Evolutionary conservation across 805 yeast species (phyloP).

Genomic region (Jamesozyma lodderae): DNA sequence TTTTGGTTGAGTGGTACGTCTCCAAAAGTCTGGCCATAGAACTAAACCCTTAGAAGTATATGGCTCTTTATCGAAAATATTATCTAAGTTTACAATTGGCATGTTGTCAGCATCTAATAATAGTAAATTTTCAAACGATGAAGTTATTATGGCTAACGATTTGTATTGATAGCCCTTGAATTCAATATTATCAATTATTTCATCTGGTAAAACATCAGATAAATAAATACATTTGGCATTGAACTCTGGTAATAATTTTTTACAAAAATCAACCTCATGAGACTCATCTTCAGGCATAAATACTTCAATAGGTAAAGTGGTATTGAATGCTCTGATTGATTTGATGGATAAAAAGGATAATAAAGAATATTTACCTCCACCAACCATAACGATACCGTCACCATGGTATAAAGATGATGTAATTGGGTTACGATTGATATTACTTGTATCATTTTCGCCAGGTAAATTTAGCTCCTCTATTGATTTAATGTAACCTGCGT

Average conservation of each 20-base stretch:
- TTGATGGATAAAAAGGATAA: conserved; percentile 46
- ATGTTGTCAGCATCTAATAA: conserved; percentile 70
- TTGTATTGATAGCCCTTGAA: conserved; percentile 57
- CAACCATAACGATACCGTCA: conserved; percentile 59
- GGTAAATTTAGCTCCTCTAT: conserved; percentile 12
- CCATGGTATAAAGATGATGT: conserved; percentile 31
- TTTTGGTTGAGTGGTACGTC: conserved; percentile 67
- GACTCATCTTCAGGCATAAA: conserved; percentile 67
- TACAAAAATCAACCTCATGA: conserved; percentile 62
- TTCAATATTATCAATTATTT: conserved; percentile 31
- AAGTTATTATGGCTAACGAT: conserved; percentile 58
- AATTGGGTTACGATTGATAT: not conserved
- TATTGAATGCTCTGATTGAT: conserved; percentile 53
- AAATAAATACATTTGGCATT: conserved; percentile 55
- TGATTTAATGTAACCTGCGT: conserved; percentile 11
- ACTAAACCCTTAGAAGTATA: conserved; percentile 44
- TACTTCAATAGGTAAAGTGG: conserved; percentile 71
- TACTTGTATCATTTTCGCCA: not conserved
- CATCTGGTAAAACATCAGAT: conserved; percentile 41
- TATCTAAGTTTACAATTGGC: conserved; percentile 58
- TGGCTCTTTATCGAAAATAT: conserved; percentile 48
- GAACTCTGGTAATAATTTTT: conserved; percentile 49
- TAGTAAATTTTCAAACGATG: conserved; percentile 63
- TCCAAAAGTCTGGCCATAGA: conserved; percentile 86
- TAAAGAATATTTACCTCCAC: conserved; percentile 69